Percentiles rank a stretch among this genome's conserved stretches.
These are phyloP conservation scores for Komagataea norvegica DNA, from an alignment of 1,139 yeast species.

Conservation along the genomic window DNA sequence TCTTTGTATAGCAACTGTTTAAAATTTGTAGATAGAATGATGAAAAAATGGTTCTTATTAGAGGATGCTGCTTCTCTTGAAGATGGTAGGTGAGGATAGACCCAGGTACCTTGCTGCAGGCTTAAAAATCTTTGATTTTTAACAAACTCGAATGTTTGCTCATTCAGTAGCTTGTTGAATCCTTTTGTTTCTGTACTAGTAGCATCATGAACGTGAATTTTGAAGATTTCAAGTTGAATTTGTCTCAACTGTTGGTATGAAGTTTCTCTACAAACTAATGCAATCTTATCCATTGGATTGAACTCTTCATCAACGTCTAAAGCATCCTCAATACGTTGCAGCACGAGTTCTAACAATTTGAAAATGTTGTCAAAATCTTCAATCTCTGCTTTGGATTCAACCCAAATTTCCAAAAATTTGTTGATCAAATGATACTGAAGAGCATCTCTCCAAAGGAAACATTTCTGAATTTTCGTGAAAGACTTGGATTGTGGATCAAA, in stretches of 20 bases:
- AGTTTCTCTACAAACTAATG: slow-evolving; percentile 40
- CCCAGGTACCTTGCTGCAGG: slow-evolving; percentile 80
- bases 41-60: slow-evolving; percentile 42
- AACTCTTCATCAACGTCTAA: slow-evolving; percentile 20
- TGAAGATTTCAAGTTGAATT: slow-evolving; percentile 47
- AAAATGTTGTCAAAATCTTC: slow-evolving; percentile 49
- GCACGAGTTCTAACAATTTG: slow-evolving; percentile 34
- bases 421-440: slow-evolving; percentile 53
- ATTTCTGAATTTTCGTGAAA: slow-evolving; percentile 37
- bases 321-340: slow-evolving; percentile 30
- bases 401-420: slow-evolving; percentile 63
- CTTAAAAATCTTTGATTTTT: slow-evolving; percentile 71
- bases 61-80: slow-evolving; percentile 32
- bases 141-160: slow-evolving; percentile 71
- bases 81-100: slow-evolving; percentile 61
- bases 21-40: slow-evolving; percentile 70
- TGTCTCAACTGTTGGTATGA: slow-evolving; percentile 51
- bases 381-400: slow-evolving; percentile 52
- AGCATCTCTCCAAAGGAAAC: slow-evolving; percentile 51
- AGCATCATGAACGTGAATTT: slow-evolving; percentile 28
- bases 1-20: slow-evolving; percentile 58
- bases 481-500: slow-evolving; percentile 7
- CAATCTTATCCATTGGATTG: slow-evolving; percentile 37
- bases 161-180: slow-evolving; percentile 48
- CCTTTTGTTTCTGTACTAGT: slow-evolving; percentile 33